Evolutionary conservation across 2,329 filamentous ascomycete species (phyloP), one percentile per base, ranked within the genome.

Genomic region (Cladosporium colombiae): DNA sequence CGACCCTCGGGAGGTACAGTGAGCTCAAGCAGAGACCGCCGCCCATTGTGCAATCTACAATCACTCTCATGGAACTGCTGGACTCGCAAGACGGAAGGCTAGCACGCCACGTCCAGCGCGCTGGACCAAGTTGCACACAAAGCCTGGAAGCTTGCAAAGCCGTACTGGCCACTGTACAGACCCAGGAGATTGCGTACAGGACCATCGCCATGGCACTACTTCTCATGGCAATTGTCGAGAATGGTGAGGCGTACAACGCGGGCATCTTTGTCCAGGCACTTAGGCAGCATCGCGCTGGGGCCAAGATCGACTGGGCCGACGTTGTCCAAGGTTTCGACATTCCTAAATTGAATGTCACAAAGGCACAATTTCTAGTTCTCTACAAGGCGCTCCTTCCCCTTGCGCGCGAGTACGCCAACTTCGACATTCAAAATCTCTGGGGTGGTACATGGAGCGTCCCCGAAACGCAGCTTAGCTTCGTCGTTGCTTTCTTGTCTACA

Each of bases 341-440:
- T 68, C 88, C 89, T 49, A 86, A 88, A 25, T 82, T 96, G 10
- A 86, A 90, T 60, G 85, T 97, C 64, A 89, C 92, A 1, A 88
- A 91, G 25, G 81, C 86, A 50, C 93, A 97, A 70, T 97, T 99
- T 70, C 80, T 95, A 49, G 85, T 86, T 14, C 82, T 99, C 3
- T 97, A 95, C 80, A 86, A 90, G 64, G 90, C 91, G 5, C 81
- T 99, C 31, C 80, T 93, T 18, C 88, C 89, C 0, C 82, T 95
- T 64, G 91, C 93, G 2, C 78, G 80, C 35, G 84, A 86, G 11
- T 81, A 86, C 57, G 81, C 85, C 18, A 81, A 82, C 29, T 88
- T 98, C 71, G 92, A 97, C 75, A 90, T 99, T 53, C 93, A 97
- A 76, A 85, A 85, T 46, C 82, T 99, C 25, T 98, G 95, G 93